These are phyloP conservation scores for Plantago coronopus DNA, from an alignment of 305 asterid species.

Conservation along the genomic window DNA sequence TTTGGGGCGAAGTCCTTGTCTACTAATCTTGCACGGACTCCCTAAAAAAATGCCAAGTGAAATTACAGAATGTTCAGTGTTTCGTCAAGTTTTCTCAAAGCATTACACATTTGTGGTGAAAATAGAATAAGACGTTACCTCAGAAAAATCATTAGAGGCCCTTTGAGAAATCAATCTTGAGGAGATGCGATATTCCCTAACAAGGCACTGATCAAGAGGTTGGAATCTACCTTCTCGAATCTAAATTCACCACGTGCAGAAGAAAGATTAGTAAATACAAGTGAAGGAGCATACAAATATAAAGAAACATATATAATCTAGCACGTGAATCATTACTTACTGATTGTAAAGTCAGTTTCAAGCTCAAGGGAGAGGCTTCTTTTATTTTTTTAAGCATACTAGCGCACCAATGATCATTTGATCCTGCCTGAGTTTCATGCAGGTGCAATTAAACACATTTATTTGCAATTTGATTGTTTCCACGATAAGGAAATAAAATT, in stretches of 20 bases:
- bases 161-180: slow-evolving; percentile 58
- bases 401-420: slow-evolving; percentile 45
- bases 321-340: slow-evolving; percentile 41
- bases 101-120: neutral
- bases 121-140: slow-evolving; percentile 42
- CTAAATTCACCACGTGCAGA: slow-evolving; percentile 36
- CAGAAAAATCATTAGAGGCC: slow-evolving; percentile 62
- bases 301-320: neutral
- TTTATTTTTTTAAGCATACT: slow-evolving; percentile 50
- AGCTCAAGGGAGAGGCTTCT: slow-evolving; percentile 85
- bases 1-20: slow-evolving; percentile 94
- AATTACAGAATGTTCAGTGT: neutral
- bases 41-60: slow-evolving; percentile 37
- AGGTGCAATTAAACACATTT: slow-evolving; percentile 6
- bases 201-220: slow-evolving; percentile 86
- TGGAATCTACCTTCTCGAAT: slow-evolving; percentile 92
- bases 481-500: slow-evolving; percentile 13
- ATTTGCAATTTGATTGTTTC: slow-evolving; percentile 10
- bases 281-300: neutral
- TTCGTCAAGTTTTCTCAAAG: neutral
- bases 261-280: slow-evolving; percentile 11
- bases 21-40: slow-evolving; percentile 85
- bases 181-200: slow-evolving; percentile 75
- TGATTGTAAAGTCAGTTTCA: slow-evolving; percentile 85
- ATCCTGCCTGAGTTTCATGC: slow-evolving; percentile 55